phyloP scores from a whole-genome alignment of 139 green algal species.

The Diplosphaera chodatii region DNA sequence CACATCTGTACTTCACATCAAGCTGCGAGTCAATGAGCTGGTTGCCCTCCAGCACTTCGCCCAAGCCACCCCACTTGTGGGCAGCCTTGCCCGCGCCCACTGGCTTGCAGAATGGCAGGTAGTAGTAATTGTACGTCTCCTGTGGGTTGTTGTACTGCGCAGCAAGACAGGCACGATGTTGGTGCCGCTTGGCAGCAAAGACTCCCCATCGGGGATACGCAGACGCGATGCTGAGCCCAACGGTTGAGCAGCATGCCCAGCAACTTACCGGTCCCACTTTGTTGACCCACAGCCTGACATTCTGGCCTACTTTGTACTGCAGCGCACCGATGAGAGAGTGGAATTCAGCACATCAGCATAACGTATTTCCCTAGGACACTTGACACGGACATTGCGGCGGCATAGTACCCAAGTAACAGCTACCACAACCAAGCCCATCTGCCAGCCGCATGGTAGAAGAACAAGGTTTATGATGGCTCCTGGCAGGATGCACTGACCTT shows the following conservation, averaged over 20 bases:
- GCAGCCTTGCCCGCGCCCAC: constrained; percentile 31
- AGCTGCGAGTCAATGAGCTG: constrained; percentile 91
- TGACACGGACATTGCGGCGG: too few species aligned
- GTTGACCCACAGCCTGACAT: constrained; percentile 85
- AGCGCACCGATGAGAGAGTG: background rate
- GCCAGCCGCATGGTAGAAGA: too few species aligned
- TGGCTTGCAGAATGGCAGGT: constrained; percentile 87
- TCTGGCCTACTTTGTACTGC: constrained; percentile 73
- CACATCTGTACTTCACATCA: constrained; percentile 78
- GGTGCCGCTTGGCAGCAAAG: background rate
- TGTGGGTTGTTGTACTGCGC: constrained; percentile 95
- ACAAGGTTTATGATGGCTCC: background rate
- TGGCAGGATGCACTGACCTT: background rate
- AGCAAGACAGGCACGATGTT: background rate
- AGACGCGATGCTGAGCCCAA: background rate
- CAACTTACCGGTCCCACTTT: constrained; percentile 63
- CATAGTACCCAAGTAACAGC: too few species aligned
- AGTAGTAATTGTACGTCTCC: constrained; percentile 98
- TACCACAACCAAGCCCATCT: too few species aligned
- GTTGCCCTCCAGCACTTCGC: constrained; percentile 93
- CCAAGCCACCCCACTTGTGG: constrained; percentile 90
- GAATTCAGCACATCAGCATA: too few species aligned
- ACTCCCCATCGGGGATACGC: background rate
- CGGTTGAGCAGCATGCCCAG: background rate
- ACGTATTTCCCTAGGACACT: too few species aligned